Percentiles rank a stretch among this genome's conserved stretches.
phyloP scores from a whole-genome alignment of 176 grass and related monocot species.

The Ananas comosus region DNA sequence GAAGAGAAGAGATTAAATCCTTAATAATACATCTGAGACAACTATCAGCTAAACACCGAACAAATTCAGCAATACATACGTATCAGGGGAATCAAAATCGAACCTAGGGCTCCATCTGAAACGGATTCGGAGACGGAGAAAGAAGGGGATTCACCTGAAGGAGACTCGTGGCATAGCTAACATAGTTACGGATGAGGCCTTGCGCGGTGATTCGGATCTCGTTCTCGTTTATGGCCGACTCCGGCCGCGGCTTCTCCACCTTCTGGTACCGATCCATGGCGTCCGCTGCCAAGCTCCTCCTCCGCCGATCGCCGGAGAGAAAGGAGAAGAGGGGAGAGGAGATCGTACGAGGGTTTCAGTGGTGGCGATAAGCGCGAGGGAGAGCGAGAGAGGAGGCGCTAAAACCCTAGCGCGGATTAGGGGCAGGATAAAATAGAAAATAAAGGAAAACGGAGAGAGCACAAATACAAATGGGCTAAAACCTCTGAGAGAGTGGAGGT shows the following conservation, averaged over 20 bases:
- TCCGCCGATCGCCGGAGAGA: not conserved
- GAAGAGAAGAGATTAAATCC: too few relatives aligned
- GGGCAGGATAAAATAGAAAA: not conserved
- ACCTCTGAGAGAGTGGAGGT: not conserved
- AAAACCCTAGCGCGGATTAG: not conserved
- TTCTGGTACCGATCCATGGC: conserved; percentile 7
- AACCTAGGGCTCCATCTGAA: not conserved
- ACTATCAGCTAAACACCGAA: too few relatives aligned
- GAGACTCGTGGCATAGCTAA: conserved; percentile 88
- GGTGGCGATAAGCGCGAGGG: not conserved
- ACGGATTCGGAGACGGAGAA: not conserved
- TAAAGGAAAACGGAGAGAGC: not conserved
- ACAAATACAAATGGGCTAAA: conserved; percentile 1
- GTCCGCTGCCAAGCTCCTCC: not conserved
- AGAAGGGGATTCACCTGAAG: conserved; percentile 35
- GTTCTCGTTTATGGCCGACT: conserved; percentile 69
- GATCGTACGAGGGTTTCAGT: not conserved
- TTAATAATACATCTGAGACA: too few relatives aligned
- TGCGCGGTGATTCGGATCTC: conserved; percentile 97
- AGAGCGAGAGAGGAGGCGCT: not conserved
- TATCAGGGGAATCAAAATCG: not conserved
- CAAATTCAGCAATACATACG: too few relatives aligned
- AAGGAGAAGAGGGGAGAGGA: not conserved
- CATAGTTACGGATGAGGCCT: conserved; percentile 91
- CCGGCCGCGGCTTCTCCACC: conserved; percentile 8